Evolutionary conservation across 257 asterid species (phyloP), one percentile per base, ranked within the genome.

Genomic region (Perilla frutescens): DNA sequence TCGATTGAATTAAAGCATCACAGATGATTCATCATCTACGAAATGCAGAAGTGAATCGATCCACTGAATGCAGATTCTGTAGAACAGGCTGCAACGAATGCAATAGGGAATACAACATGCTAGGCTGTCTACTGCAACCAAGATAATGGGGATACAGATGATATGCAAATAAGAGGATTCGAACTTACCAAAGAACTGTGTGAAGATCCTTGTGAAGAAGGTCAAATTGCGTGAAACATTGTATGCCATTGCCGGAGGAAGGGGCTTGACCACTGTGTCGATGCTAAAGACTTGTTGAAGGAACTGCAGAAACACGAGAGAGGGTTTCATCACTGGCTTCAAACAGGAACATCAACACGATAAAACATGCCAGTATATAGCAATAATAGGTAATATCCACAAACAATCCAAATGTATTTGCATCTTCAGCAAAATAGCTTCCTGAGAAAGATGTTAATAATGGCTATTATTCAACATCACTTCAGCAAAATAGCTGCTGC

Each of bases 151-250:
- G 13, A 45, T 7, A 45, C 9, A 43, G 44, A 34, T 12, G 51
- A 62, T 62, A 9, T 13, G 32, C 44, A 20, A 55, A 55, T 20
- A 29, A 6, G 34, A 51, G 57, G 34, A 4, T 26, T 62, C 73
- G 41, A 59, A 68, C 90, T 79, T 76, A 92, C 99, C 96, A 36
- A 89, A 88, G 84, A 94, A 94, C 76, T 94, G 99, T 0, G 98
- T 91, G 75, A 94, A 94, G 83, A 94, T 94, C 75, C 99, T 87
- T 0, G 98, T 91, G 87, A 94, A 94, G 88, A 94, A 94, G 81
- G 85, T 71, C 89, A 94, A 84, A 84, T 90, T 91, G 75, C 98
- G 97, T 6, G 97, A 83, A 20, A 74, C 93, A 69, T 87, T 86
- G 79, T 91, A 90, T 0, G 88, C 96, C 91, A 90, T 87, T 79